Conservation (phyloP, 305 asterid species). For the Solanum chacoense region DNA sequence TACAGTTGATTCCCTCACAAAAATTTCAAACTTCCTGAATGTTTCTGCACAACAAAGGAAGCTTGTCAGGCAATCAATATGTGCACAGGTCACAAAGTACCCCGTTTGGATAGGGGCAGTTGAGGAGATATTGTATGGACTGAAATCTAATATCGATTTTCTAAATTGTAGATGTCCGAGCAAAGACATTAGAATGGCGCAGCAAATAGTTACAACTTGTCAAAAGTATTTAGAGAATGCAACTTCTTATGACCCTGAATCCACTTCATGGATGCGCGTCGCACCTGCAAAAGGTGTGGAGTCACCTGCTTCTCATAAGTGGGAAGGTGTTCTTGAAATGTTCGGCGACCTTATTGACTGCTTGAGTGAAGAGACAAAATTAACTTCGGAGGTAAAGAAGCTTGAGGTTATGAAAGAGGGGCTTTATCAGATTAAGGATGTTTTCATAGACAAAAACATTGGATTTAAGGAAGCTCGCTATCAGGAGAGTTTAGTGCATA, state of each 20-base stretch:
- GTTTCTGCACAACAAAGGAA: constrained; percentile 75
- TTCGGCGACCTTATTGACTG: constrained; percentile 55
- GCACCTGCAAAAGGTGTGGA: constrained; percentile 32
- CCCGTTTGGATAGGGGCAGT: constrained; percentile 58
- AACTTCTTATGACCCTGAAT: constrained; percentile 44
- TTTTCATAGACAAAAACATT: constrained; percentile 50
- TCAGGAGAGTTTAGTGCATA: constrained; percentile 64
- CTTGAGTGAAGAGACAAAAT: constrained; percentile 38
- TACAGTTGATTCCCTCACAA: constrained; percentile 41
- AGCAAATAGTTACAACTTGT: constrained; percentile 47
- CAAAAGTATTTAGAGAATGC: constrained; percentile 43
- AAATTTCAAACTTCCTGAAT: constrained; percentile 50
- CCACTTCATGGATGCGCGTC: constrained; percentile 86
- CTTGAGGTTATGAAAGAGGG: constrained; percentile 83
- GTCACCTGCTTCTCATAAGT: constrained; percentile 30
- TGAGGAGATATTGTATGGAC: constrained; percentile 33
- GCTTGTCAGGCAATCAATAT: constrained; percentile 50
- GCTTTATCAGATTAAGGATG: constrained; percentile 60
- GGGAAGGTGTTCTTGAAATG: constrained; percentile 86
- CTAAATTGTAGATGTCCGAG: constrained; percentile 8
- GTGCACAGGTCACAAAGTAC: constrained; percentile 75
- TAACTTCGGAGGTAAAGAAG: constrained; percentile 38
- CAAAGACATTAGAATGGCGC: constrained; percentile 43
- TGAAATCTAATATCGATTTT: constrained; percentile 51
- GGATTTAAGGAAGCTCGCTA: constrained; percentile 61